Percentiles rank a stretch among this genome's conserved stretches.
These are phyloP conservation scores for Puccinia novopanici DNA, from an alignment of 1,284 basidiomycete species.

Conservation along the genomic window DNA sequence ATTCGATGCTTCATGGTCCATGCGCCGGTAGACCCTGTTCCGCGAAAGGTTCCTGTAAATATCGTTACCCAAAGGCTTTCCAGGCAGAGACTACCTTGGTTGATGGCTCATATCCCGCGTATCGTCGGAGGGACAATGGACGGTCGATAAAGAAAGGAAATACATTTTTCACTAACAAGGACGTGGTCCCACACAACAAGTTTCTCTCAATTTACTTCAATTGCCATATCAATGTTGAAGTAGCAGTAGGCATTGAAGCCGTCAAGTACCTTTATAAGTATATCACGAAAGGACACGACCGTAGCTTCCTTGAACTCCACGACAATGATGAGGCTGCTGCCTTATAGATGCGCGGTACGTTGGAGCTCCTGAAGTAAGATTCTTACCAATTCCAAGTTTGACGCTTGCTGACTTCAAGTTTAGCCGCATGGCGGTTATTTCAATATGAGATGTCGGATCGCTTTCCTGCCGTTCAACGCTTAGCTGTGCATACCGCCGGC, in stretches of 20 bases:
- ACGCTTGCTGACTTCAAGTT: neutral
- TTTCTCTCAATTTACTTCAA: neutral
- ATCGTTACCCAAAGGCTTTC: slow-evolving; percentile 62
- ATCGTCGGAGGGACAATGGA: neutral
- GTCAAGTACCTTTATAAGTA: too few species aligned
- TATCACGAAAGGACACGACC: too few species aligned
- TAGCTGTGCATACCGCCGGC: neutral
- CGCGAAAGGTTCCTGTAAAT: slow-evolving; percentile 62
- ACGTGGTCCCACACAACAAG: too few species aligned
- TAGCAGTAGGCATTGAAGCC: too few species aligned
- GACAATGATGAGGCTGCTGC: neutral
- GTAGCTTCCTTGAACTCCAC: neutral
- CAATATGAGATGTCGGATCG: slow-evolving; percentile 58
- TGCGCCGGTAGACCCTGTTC: slow-evolving; percentile 60
- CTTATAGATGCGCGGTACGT: slow-evolving; percentile 21
- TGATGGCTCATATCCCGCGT: slow-evolving; percentile 59
- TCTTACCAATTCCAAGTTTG: too few species aligned
- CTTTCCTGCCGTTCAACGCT: neutral
- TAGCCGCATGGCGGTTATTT: slow-evolving; percentile 60
- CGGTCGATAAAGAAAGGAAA: neutral
- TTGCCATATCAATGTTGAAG: slow-evolving; percentile 40
- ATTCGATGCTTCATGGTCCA: slow-evolving; percentile 63
- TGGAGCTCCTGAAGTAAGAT: neutral
- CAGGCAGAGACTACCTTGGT: slow-evolving; percentile 59
- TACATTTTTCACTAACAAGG: neutral